Base-by-base conservation (phyloP, 495 filamentous ascomycete genomes). In the Penicillium argentinense region DNA sequence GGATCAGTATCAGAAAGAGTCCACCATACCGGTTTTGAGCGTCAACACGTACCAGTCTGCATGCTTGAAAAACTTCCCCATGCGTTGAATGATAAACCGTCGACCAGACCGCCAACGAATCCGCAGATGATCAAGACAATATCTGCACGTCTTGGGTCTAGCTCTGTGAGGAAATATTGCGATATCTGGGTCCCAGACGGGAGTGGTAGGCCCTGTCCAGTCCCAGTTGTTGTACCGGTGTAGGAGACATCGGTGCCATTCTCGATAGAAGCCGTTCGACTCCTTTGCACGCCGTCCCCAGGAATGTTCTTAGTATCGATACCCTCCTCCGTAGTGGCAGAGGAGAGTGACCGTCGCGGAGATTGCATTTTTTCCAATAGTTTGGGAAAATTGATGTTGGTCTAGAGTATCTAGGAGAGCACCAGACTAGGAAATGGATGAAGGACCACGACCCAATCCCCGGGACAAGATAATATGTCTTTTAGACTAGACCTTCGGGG, bases 61-160 rank as follows among this genome's bases (percentile, higher is more conserved):
- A 81, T 80, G 44, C 74, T 76, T 24, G 76, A 67, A 53, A 80
- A 81, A 54, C 73, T 79, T 3, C 78, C 74, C 60, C 77, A 81
- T 23, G 77, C 75, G 55, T 64, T 58, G 47, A 62, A 74, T 37
- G 73, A 68, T 3, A 69, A 26, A 9, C 66, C 68, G 27, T 72
- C 68, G 1, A 72, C 64, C 13, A 72, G 51, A 16, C 68, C 68
- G 26, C 64, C 51, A 7, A 72, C 66, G 21, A 69, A 72, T 3
- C 64, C 61, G 23, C 68, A 72, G 25, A 66, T 40, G 26, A 72
- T 56, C 1, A 72, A 55, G n/a, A 67, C 22, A 5, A 68, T 41
- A 53, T 69, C 64, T n/a, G 68, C 57, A 38, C 56, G 47, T 8
- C 29, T 49, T 1, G 55, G 47, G 29, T 69, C 56, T 19, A 72